Conservation (phyloP, 345 rosid species). For the Euphorbia lathyris region DNA sequence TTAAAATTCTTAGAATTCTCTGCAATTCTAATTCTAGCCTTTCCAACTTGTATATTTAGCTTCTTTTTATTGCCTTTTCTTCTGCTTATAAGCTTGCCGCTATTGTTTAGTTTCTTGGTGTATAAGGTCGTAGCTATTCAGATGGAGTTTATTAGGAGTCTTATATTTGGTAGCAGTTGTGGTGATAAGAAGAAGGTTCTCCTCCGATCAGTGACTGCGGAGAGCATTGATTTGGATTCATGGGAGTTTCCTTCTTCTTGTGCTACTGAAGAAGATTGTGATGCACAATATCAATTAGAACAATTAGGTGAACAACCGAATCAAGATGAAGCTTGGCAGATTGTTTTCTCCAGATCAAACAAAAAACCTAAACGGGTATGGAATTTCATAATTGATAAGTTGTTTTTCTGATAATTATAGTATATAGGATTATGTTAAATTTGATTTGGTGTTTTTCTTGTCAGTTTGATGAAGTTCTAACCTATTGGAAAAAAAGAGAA, state of each 20-base stretch:
- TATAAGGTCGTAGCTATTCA: neutral
- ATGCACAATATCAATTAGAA: neutral
- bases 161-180: neutral
- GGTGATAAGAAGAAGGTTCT: neutral
- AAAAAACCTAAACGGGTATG: constrained; percentile 5
- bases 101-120: neutral
- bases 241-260: constrained; percentile 7
- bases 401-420: too few species aligned
- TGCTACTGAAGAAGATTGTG: constrained; percentile 2
- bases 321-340: constrained; percentile 7
- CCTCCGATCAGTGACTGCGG: neutral
- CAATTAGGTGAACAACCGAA: neutral
- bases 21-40: neutral
- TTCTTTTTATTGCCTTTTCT: neutral
- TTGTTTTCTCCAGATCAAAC: neutral
- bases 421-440: neutral
- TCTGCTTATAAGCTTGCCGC: neutral
- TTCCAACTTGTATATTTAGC: neutral
- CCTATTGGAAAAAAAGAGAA: constrained; percentile 18
- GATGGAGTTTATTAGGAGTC: neutral
- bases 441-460: neutral
- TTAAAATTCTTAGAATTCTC: neutral
- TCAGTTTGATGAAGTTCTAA: constrained; percentile 16
- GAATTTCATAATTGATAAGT: too few species aligned
- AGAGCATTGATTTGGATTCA: neutral